Conservation (phyloP, 1,284 basidiomycete genomes). For the Ganoderma lucidum region DNA sequence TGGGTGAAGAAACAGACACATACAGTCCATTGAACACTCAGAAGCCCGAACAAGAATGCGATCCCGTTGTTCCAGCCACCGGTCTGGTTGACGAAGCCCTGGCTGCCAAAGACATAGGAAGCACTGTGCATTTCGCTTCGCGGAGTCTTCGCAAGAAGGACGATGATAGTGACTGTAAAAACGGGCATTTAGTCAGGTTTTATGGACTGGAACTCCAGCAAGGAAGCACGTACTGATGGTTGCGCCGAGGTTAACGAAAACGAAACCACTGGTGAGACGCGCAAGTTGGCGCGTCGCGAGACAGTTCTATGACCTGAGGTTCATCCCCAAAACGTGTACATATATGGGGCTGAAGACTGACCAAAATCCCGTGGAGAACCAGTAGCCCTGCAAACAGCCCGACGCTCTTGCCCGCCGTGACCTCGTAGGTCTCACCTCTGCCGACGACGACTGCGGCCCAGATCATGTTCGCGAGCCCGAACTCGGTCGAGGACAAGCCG, state of each 20-base stretch:
- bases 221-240: constrained; percentile 56
- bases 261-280: constrained; percentile 79
- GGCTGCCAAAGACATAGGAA: constrained; percentile 80
- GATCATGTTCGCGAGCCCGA: constrained; percentile 90
- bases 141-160: constrained; percentile 81
- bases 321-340: neutral
- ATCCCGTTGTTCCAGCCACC: constrained; percentile 85
- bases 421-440: constrained; percentile 50
- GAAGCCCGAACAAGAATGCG: constrained; percentile 87
- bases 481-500: constrained; percentile 88
- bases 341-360: constrained; percentile 39
- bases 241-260: constrained; percentile 89
- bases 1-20: constrained; percentile 35
- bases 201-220: neutral
- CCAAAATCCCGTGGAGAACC: constrained; percentile 76
- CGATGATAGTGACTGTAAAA: constrained; percentile 79
- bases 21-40: constrained; percentile 93
- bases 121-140: constrained; percentile 83
- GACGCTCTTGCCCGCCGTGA: constrained; percentile 73
- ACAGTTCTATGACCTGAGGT: constrained; percentile 65
- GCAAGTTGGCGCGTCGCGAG: constrained; percentile 85
- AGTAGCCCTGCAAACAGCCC: constrained; percentile 80
- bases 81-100: constrained; percentile 75
- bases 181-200: neutral
- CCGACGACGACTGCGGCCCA: constrained; percentile 76